Evolutionary conservation across 495 filamentous ascomycete species (phyloP), one percentile per base, ranked within the genome.

Genomic region (Penicillium flavigenum): DNA sequence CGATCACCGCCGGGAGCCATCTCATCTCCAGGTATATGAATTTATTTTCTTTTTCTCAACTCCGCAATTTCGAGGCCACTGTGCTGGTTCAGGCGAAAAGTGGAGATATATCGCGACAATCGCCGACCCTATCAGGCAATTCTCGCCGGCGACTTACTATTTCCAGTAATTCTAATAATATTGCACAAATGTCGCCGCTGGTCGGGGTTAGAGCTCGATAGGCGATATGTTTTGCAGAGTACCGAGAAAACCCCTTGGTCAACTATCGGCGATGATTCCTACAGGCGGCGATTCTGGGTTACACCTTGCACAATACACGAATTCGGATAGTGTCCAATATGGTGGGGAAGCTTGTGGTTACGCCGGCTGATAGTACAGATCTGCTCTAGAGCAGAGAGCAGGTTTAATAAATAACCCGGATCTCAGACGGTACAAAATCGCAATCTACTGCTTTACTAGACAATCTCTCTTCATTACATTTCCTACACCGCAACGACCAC

Each of bases 401-500:
- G 14, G 17, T 1, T 27, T 31, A 47, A 47, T 47, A 19, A 16
- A 47, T 16, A 47, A 17, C 27, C 27, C 26, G 5, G 16, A 48
- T 48, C 46, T 34, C 46, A 48, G 29, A 48, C 12, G 8, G 26
- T 19, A 29, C 5, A 48, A 34, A 48, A 14, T 34, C 46, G n/a
- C 46, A 48, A 32, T 22, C 22, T 48, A 29, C 45, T 14, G 12
- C 27, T 48, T 34, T 16, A n/a, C 24, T 27, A 27, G 45, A 47
- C 5, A n/a, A 11, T 29, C 22, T 29, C 45, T 22, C 63, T 65
- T 36, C 71, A 69, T 58, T 47, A 38, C 17, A 53, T 26, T 39
- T 19, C 44, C 32, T 39, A 39, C 53, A 26, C 19, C 29, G 27
- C 43, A 24, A 39, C 19, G 19, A 38, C 32, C 19, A 12, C 3